A percentile compares a stretch with the other conserved stretches of the same genome.
These are phyloP conservation scores for Quercus gilva DNA, from an alignment of 306 rosid genomes.

Conservation along the genomic window DNA sequence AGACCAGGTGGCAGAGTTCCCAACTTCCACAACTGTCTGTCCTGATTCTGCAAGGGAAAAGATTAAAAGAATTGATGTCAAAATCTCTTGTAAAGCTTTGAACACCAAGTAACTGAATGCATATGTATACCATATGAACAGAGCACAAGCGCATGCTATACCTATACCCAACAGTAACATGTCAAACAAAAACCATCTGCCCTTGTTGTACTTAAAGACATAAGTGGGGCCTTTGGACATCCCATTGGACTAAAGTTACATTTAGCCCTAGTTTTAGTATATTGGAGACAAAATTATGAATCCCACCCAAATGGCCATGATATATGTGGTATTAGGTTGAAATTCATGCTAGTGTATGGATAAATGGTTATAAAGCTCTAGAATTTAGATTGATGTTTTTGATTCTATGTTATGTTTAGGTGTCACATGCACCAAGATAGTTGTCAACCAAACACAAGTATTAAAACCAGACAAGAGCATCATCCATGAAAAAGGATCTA, in stretches of 20 bases:
- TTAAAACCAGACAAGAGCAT: not conserved
- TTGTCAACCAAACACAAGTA: not conserved
- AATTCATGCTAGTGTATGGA: not conserved
- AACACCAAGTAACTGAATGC: too few species aligned
- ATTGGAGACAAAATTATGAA: not conserved
- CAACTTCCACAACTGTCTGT: conserved; percentile 92
- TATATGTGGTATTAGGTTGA: not conserved
- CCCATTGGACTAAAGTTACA: not conserved
- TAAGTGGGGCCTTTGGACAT: too few species aligned
- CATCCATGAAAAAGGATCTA: not conserved
- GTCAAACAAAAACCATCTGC: not conserved
- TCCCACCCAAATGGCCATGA: not conserved
- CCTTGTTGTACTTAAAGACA: not conserved
- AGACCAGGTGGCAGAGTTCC: conserved; percentile 97
- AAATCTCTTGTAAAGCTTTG: not conserved
- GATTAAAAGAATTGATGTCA: not conserved
- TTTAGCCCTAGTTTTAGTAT: not conserved
- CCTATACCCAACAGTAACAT: not conserved
- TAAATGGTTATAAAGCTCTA: not conserved
- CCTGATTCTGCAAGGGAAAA: conserved; percentile 59
- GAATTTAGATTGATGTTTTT: not conserved
- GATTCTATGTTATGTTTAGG: not conserved
- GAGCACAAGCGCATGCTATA: not conserved
- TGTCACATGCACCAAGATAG: not conserved
- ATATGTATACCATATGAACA: not conserved